Conservation (phyloP, 2,329 filamentous ascomycete species). For the Fusarium camptoceras region DNA sequence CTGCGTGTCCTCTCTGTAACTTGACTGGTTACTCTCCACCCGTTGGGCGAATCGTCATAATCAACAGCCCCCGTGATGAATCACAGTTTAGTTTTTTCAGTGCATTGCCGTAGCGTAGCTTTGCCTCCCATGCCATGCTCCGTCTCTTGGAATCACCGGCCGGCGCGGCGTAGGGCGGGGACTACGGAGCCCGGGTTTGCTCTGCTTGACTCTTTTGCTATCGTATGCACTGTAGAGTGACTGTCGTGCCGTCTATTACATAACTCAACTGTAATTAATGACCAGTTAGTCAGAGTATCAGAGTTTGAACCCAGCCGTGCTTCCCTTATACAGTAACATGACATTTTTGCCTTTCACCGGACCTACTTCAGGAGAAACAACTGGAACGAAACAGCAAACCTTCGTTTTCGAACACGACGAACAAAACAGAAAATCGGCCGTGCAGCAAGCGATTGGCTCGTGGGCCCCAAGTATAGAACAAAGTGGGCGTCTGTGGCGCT, state of each 20-base stretch:
- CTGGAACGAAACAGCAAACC: conserved; percentile 47
- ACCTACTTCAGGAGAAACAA: conserved; percentile 26
- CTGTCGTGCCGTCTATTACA: conserved; percentile 3
- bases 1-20: conserved; percentile 38
- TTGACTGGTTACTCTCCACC: conserved; percentile 38
- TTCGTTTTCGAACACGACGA: conserved; percentile 34
- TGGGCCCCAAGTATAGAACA: background rate
- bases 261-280: background rate
- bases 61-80: conserved; percentile 44
- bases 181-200: conserved; percentile 33
- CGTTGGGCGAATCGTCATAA: conserved; percentile 45
- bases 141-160: conserved; percentile 23
- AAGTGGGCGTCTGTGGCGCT: conserved; percentile 40
- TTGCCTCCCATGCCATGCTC: conserved; percentile 32
- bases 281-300: conserved; percentile 9
- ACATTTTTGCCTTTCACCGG: conserved; percentile 29
- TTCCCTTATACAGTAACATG: conserved; percentile 17
- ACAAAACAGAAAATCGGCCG: conserved; percentile 29
- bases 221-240: background rate
- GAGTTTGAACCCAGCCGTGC: conserved; percentile 39
- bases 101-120: conserved; percentile 29
- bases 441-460: conserved; percentile 39
- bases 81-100: conserved; percentile 30
- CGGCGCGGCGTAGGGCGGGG: conserved; percentile 25
- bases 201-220: background rate